Percentiles rank a stretch among this genome's conserved stretches.
These are phyloP conservation scores for Drosera spatulata DNA, from an alignment of 179 eudicot genomes.

Conservation along the genomic window DNA sequence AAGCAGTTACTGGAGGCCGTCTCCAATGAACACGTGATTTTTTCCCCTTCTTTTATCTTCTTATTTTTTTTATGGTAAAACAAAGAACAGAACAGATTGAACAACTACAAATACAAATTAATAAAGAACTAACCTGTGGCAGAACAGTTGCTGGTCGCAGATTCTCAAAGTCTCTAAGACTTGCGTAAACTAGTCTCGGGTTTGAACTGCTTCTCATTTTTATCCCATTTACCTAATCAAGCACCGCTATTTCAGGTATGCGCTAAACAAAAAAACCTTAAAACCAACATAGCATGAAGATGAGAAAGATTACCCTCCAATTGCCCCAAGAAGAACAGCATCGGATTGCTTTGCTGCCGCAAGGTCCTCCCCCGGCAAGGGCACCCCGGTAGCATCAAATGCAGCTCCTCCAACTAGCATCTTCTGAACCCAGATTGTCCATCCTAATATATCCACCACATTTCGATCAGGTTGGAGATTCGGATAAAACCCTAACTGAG, in stretches of 20 bases:
- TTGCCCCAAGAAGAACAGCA: conserved; percentile 95
- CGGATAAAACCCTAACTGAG: too few species aligned
- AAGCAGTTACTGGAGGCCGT: too few species aligned
- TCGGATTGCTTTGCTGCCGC: conserved; percentile 66
- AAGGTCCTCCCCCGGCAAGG: conserved; percentile 87
- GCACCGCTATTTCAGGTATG: neutral
- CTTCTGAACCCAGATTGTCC: conserved; percentile 51
- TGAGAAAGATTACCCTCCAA: conserved; percentile 57
- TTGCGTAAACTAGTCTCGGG: conserved; percentile 92
- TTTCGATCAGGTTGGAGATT: too few species aligned
- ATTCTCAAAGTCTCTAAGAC: conserved; percentile 90
- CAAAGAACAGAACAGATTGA: neutral
- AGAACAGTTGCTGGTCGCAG: conserved; percentile 73
- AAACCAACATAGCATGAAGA: neutral
- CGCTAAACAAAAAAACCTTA: neutral
- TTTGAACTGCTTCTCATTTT: conserved; percentile 70
- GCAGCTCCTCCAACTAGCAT: conserved; percentile 93
- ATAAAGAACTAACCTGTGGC: too few species aligned
- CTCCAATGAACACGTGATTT: too few species aligned
- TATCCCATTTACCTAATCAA: conserved; percentile 81
- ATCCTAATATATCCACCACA: too few species aligned
- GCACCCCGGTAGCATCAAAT: conserved; percentile 74
- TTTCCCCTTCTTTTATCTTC: too few species aligned
- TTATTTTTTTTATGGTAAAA: too few species aligned
- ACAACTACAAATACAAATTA: neutral